Evolutionary conservation across 2,329 filamentous ascomycete species (phyloP).

Genomic region (Tolypocladium guangdongense): DNA sequence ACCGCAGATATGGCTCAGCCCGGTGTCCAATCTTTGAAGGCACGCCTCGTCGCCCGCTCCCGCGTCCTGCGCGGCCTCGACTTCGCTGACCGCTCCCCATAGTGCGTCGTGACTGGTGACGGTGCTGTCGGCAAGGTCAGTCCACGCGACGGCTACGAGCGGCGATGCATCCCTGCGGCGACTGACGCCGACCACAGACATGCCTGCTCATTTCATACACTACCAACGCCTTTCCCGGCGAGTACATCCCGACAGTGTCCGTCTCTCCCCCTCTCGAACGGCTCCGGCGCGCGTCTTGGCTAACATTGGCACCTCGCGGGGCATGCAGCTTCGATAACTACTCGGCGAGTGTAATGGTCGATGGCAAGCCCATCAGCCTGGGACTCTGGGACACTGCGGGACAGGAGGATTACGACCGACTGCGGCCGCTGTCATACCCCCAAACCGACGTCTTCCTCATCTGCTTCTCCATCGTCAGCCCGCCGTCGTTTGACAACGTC

Average conservation of each 20-base stretch:
- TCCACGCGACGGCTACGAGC: constrained; percentile 2
- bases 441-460: constrained; percentile 98
- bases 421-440: constrained; percentile 91
- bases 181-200: constrained; percentile 51
- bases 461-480: constrained; percentile 97
- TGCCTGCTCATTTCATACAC: constrained; percentile 99
- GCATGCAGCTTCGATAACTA: constrained; percentile 85
- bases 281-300: constrained; percentile 2
- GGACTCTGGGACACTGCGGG: constrained; percentile 98
- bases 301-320: neutral
- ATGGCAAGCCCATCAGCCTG: constrained; percentile 93
- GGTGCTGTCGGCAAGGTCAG: constrained; percentile 95
- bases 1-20: constrained; percentile 57
- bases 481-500: constrained; percentile 97
- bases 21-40: constrained; percentile 83
- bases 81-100: constrained; percentile 16
- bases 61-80: neutral
- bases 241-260: constrained; percentile 98
- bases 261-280: constrained; percentile 25
- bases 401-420: constrained; percentile 95
- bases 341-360: constrained; percentile 97
- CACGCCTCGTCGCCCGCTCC: constrained; percentile 26
- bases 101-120: constrained; percentile 98
- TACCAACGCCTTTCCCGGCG: constrained; percentile 98
- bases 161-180: neutral